Percentiles rank a stretch among this genome's conserved stretches.
Evolutionary conservation across 108 stramenopile species (phyloP).

Genomic region (Chaetoceros tenuissimus): DNA sequence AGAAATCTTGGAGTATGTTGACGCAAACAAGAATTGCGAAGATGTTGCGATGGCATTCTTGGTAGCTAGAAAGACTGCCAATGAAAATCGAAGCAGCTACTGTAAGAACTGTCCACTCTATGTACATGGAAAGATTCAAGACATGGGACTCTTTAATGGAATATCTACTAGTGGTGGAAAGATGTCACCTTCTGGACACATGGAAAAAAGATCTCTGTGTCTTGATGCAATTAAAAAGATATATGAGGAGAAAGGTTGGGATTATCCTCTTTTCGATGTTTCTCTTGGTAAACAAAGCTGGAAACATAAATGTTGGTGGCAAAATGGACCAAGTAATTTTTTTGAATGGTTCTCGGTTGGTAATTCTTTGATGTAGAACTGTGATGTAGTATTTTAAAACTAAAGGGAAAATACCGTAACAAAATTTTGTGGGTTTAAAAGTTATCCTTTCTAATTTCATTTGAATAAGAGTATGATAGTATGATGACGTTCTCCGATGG

Average conservation of each 20-base stretch:
- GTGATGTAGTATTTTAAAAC: too few relatives aligned
- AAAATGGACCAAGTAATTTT: slow-evolving; percentile 35
- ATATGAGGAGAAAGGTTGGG: slow-evolving; percentile 21
- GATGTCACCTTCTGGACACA: slow-evolving; percentile 25
- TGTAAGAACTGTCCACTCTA: slow-evolving; percentile 22
- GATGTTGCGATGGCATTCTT: slow-evolving; percentile 58
- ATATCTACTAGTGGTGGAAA: slow-evolving; percentile 19
- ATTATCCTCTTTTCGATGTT: slow-evolving; percentile 20
- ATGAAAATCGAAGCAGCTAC: slow-evolving; percentile 1
- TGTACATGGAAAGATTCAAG: slow-evolving; percentile 37
- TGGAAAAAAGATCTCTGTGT: slow-evolving; percentile 34
- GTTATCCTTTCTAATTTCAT: too few relatives aligned
- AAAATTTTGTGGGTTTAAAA: too few relatives aligned
- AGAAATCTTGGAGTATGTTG: slow-evolving; percentile 48
- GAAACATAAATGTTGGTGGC: slow-evolving; percentile 31
- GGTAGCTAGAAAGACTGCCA: slow-evolving; percentile 26
- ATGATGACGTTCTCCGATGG: too few relatives aligned
- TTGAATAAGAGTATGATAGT: too few relatives aligned
- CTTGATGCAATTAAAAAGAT: slow-evolving; percentile 26
- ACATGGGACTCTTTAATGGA: slow-evolving; percentile 40
- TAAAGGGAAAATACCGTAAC: too few relatives aligned
- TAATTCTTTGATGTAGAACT: slow-evolving; percentile 28
- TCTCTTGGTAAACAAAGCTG: slow-evolving; percentile 22
- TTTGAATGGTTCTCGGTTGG: slow-evolving; percentile 45
- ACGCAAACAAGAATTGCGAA: slow-evolving; percentile 54